Conservation (phyloP, 2,329 filamentous ascomycete species). For the Apiospora sp. region DNA sequence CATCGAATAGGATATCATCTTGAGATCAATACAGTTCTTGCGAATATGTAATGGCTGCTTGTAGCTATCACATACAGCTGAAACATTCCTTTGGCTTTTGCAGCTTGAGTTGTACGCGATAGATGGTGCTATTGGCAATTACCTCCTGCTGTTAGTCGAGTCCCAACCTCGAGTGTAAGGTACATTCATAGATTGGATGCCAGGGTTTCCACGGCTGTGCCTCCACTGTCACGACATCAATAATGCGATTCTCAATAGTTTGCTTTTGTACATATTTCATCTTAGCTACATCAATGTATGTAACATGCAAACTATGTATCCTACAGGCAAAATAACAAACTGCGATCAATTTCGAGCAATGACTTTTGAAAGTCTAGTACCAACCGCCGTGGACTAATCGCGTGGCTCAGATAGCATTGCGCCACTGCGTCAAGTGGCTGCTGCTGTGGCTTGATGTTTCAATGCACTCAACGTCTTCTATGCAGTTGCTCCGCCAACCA, state of each 20-base stretch:
- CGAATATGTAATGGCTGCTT: too few species aligned
- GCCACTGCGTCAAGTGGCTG: neutral
- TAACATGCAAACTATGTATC: neutral
- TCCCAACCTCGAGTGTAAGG: neutral
- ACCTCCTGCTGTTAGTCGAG: neutral
- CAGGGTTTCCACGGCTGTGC: neutral
- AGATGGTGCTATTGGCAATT: too few species aligned
- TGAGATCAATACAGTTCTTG: neutral
- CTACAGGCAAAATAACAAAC: neutral
- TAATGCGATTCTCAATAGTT: neutral
- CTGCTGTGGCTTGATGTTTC: constrained; percentile 3
- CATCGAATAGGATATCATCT: neutral
- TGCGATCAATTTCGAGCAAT: neutral
- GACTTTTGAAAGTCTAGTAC: neutral
- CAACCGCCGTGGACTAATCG: neutral
- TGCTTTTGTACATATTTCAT: neutral
- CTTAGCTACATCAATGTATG: too few species aligned
- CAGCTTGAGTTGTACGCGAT: too few species aligned
- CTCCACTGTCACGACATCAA: neutral
- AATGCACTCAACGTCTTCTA: neutral
- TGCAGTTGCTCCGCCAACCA: constrained; percentile 19
- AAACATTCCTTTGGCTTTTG: too few species aligned
- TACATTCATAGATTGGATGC: neutral
- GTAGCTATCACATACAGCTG: too few species aligned
- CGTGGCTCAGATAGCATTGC: neutral